Percentiles rank a stretch among this genome's conserved stretches.
Evolutionary conservation across 129 eudicot genomes (phyloP).

Genomic region (Helianthus annuus): HanXRQr2.0-SUNRISE NC_035434.2:7993793-7994292

Average conservation of each 20-base stretch:
- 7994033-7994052: background rate
- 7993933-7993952: constrained; percentile 90
- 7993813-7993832: constrained; percentile 3
- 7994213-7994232: no score
- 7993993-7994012: constrained; percentile 64
- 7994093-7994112: no score
- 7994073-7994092: no score
- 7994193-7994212: no score
- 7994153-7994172: no score
- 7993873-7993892: constrained; percentile 18
- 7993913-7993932: constrained; percentile 28
- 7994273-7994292: no score
- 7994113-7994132: background rate
- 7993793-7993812: no score
- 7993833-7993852: constrained; percentile 25
- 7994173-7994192: no score
- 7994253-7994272: background rate
- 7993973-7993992: constrained; percentile 51
- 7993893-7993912: constrained; percentile 6
- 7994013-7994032: constrained; percentile 37
- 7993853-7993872: constrained; percentile 12
- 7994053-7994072: background rate
- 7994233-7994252: no score
- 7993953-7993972: constrained; percentile 88
- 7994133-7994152: no score